A percentile compares a stretch with the other conserved stretches of the same genome.
Conservation (phyloP, 805 yeast species). For the Candida germanica region DNA sequence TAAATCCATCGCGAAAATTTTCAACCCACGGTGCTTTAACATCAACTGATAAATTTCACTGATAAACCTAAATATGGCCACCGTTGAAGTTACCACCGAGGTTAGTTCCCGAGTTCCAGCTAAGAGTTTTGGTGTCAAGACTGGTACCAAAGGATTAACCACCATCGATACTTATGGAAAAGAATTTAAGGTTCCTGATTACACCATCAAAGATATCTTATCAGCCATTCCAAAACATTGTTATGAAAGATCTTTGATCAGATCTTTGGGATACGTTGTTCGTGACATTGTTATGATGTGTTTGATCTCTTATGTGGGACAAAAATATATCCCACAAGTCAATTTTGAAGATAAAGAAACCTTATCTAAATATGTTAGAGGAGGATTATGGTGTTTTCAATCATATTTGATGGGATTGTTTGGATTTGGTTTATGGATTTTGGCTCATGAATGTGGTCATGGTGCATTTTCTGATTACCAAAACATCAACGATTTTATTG, state of each 20-base stretch:
- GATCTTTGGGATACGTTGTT: constrained; percentile 49
- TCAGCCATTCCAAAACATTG: constrained; percentile 60
- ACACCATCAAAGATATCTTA: constrained; percentile 54
- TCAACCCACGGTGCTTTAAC: no score
- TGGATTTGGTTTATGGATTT: constrained; percentile 53
- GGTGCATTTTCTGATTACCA: constrained; percentile 57
- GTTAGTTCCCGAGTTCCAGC: background rate
- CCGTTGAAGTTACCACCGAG: constrained; percentile 5
- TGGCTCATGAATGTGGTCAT: constrained; percentile 67
- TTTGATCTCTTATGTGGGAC: constrained; percentile 51
- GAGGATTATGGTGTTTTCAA: constrained; percentile 27
- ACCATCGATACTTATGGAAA: constrained; percentile 54
- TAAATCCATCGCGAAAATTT: constrained; percentile 1
- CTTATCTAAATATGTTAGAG: constrained; percentile 43
- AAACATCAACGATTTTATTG: constrained; percentile 51
- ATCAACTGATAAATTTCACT: background rate
- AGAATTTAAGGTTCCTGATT: constrained; percentile 59
- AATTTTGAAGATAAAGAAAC: constrained; percentile 26
- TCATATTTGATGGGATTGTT: constrained; percentile 15
- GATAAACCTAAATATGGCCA: constrained; percentile 2
- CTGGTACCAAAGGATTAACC: constrained; percentile 14
- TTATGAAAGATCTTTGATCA: constrained; percentile 49
- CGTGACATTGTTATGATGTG: constrained; percentile 51
- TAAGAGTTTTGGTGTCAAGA: background rate
- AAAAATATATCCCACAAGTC: constrained; percentile 50